phyloP scores from a whole-genome alignment of 2,329 filamentous ascomycete species.

The Phialemonium atrogriseum region DNA sequence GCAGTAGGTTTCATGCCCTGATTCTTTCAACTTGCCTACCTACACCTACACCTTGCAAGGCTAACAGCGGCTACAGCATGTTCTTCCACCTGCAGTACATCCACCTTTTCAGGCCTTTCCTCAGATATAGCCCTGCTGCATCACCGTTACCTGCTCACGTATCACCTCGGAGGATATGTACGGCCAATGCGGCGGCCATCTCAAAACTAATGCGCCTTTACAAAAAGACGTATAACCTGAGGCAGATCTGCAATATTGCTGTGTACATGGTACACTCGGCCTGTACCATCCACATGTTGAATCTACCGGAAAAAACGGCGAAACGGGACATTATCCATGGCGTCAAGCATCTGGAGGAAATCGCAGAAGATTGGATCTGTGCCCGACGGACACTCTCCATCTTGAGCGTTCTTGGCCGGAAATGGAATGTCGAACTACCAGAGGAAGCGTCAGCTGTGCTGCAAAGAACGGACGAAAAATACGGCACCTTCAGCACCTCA shows the following conservation, averaged over 20 bases:
- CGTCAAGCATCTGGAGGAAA: constrained; percentile 86
- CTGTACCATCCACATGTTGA: constrained; percentile 89
- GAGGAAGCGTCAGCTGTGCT: constrained; percentile 73
- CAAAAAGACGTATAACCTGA: constrained; percentile 81
- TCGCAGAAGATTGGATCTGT: constrained; percentile 89
- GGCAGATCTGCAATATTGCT: constrained; percentile 92
- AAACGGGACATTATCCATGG: constrained; percentile 85
- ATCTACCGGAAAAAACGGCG: constrained; percentile 86
- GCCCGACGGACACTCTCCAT: constrained; percentile 80
- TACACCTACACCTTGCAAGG: neutral
- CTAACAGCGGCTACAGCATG: constrained; percentile 56
- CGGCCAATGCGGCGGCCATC: constrained; percentile 78
- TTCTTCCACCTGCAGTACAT: constrained; percentile 95
- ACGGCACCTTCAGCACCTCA: constrained; percentile 59
- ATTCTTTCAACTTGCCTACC: too few relatives aligned
- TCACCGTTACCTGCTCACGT: constrained; percentile 82
- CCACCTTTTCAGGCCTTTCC: constrained; percentile 88
- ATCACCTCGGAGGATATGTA: constrained; percentile 84
- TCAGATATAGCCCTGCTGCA: constrained; percentile 75
- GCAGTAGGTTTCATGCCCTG: constrained; percentile 56
- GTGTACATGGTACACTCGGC: constrained; percentile 94
- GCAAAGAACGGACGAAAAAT: constrained; percentile 71
- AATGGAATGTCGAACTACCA: constrained; percentile 82
- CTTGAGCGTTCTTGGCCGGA: constrained; percentile 73
- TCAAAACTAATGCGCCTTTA: constrained; percentile 93